These are phyloP conservation scores for Arthrobotrys megalospora DNA, from an alignment of 2,329 filamentous ascomycete species.

Conservation along the genomic window DNA sequence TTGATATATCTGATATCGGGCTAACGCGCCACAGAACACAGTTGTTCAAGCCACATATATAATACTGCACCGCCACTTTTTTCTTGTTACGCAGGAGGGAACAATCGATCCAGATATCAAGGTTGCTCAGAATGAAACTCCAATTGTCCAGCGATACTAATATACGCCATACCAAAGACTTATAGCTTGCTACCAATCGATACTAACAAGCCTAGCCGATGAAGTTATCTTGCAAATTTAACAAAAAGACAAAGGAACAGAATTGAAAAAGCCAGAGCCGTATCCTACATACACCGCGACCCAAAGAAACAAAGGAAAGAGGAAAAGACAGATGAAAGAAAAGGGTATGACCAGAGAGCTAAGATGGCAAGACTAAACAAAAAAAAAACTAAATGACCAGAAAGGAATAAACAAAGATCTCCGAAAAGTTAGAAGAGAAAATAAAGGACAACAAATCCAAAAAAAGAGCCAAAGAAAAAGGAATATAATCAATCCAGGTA, in stretches of 20 bases:
- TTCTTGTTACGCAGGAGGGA: too few species aligned
- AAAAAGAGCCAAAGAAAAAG: background rate
- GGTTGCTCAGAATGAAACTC: background rate
- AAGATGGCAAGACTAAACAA: background rate
- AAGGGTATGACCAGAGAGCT: constrained; percentile 23
- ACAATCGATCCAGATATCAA: too few species aligned
- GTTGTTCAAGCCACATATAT: too few species aligned
- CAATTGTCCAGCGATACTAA: constrained; percentile 4
- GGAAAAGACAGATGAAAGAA: background rate
- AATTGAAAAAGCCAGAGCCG: background rate
- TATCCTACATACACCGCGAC: constrained; percentile 24
- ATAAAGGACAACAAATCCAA: background rate
- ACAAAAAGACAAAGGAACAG: background rate
- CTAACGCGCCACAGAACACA: too few species aligned
- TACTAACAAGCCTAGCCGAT: background rate
- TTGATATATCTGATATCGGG: too few species aligned
- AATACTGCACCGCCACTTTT: too few species aligned
- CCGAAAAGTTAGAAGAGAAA: constrained; percentile 10
- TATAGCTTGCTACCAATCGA: background rate
- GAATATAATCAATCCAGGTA: constrained; percentile 33
- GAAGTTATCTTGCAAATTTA: background rate
- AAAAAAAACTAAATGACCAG: constrained; percentile 6
- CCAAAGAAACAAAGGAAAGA: background rate
- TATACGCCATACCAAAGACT: constrained; percentile 9
- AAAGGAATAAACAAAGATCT: background rate